Base-by-base conservation (phyloP, 2,329 filamentous ascomycete genomes). In the Aspergillus phoenicis region DNA sequence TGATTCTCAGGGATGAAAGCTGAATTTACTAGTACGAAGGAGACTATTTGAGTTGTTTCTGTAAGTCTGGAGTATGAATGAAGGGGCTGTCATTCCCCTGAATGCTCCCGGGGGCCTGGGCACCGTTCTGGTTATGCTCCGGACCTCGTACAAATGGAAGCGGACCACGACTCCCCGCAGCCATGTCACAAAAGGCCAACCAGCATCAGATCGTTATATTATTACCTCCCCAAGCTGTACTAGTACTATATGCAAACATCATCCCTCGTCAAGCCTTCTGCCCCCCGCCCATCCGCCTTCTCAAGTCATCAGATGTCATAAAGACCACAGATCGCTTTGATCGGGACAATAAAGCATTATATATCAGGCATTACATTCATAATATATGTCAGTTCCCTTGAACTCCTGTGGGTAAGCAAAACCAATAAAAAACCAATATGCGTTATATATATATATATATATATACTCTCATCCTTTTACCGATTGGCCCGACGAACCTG, bases 301-400 rank as follows among this genome's bases (percentile, higher is more conserved):
- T 4, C 2, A 52, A 47, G 13, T 57, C 62, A 53, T 63, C 26
- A 55, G 20, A 38, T 36, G 15, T 63, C 59, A 56, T 60, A 54
- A 41, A n/a, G 11, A 52, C 52, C 57, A 61, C 59, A 63, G 48
- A 57, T 28, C 62, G 59, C 62, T 61, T 49, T 41, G 15, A 8
- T 20, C 41, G 47, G 13, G 10, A 47, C 53, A n/a, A 15, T n/a
- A 15, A 41, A 24, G 56, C 28, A 58, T 43, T 58, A 51, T 41
- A 58, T 43, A 58, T 26, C 22, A 51, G 56, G 47, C 47, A 56
- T 56, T 20, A 55, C 28, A 30, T 38, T 56, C 53, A 36, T 56
- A 36, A 36, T 33, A 56, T 47, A 30, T 56, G 26, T n/a, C 26
- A 33, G 38, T 33, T 26, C 22, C 33, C 22, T 5, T 10, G 17